Base-by-base conservation (phyloP, 1,284 basidiomycete genomes). In the Sporisorium graminicola region DNA sequence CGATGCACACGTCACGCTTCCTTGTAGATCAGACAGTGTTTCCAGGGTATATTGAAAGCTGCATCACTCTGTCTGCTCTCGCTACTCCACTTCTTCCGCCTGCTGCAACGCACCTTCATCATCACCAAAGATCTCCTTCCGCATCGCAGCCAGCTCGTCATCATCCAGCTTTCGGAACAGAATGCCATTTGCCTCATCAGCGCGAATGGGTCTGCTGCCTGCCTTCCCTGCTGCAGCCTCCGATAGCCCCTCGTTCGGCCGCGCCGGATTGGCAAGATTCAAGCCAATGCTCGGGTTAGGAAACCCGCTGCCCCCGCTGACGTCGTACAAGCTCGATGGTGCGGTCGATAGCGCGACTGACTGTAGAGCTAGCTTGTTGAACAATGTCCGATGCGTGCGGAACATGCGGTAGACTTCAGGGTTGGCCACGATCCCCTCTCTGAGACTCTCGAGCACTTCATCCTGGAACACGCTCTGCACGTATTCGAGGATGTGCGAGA, bases 321-420 rank as follows among this genome's bases (percentile, higher is more conserved):
- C 58, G 55, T 79, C 77, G 31, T 76, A 79, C 26, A 79, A 33
- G n/a, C 74, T 77, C 26, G 65, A 63, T 7, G 74, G 74, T 1
- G 67, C 53, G n/a, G 69, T 77, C 0, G 66, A 72, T 5, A 81
- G 49, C n/a, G 74, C 68, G 10, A 77, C 79, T 8, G 65, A 72
- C 22, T 81, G 80, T n/a, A 66, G 35, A 10, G 80, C 78, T 14
- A 81, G 58, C 64, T 78, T 81, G 54, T 73, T 57, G 60, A 80
- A 81, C 35, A 81, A 57, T 14, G 61, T 42, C 0, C 73, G 35
- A 16, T 81, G 70, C 18, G 52, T 61, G 13, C 74, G 57, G 24
- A 63, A 77, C 68, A 81, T 75, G 8, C 71, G 31, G 22, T 61
- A 79, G 1, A 79, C 78, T 24, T 81, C 80, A 0, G 24, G 18